phyloP scores from a whole-genome alignment of 805 yeast genomes.

The Cephaloascus albidus region DNA sequence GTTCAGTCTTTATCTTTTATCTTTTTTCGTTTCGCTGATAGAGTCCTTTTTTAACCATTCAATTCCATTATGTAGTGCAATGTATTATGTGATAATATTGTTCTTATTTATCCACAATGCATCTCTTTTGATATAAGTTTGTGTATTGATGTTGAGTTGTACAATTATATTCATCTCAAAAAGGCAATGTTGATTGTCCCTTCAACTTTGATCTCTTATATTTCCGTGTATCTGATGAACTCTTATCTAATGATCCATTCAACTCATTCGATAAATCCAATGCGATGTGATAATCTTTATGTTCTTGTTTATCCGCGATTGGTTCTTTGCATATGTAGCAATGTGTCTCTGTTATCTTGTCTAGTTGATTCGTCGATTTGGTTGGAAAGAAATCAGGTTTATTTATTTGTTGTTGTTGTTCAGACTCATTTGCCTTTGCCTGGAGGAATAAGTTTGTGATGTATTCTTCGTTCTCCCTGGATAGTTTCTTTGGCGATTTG shows the following conservation, averaged over 20 bases:
- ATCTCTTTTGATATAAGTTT: too few relatives aligned
- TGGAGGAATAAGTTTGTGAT: too few relatives aligned
- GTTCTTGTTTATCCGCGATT: constrained; percentile 3
- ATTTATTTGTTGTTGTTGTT: too few relatives aligned
- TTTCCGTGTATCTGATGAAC: constrained; percentile 1
- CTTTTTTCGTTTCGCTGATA: too few relatives aligned
- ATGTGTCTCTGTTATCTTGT: background rate
- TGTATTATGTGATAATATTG: too few relatives aligned
- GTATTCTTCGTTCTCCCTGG: background rate
- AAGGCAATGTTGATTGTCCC: constrained; percentile 5
- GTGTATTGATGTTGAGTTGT: background rate
- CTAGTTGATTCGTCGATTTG: background rate
- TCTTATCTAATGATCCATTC: too few relatives aligned
- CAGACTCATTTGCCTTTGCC: background rate
- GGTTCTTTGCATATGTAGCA: background rate
- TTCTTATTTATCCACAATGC: too few relatives aligned
- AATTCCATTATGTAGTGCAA: too few relatives aligned
- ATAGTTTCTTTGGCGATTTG: constrained; percentile 1
- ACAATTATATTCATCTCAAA: background rate
- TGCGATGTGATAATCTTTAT: constrained; percentile 5
- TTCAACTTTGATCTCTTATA: constrained; percentile 2
- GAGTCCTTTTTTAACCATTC: too few relatives aligned
- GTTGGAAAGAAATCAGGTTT: background rate
- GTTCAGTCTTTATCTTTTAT: too few relatives aligned
- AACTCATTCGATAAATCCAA: constrained; percentile 3